Evolutionary conservation across 352 stramenopile species (phyloP).

Genomic region (Pythium angustatum): DNA sequence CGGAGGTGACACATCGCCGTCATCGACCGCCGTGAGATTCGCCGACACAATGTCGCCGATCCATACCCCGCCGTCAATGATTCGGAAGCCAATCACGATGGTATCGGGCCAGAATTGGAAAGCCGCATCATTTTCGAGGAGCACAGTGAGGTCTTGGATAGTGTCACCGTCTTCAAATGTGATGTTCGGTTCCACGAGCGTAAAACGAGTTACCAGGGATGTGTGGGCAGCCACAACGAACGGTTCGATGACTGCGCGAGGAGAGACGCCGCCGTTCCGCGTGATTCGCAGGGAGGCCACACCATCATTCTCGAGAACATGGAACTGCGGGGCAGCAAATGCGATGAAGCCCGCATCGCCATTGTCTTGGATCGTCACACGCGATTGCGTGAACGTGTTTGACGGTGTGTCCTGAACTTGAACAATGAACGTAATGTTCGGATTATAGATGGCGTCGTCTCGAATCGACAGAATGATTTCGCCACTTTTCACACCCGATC

Average conservation of each 20-base stretch:
- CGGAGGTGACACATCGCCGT: slow-evolving; percentile 54
- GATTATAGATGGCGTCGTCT: slow-evolving; percentile 45
- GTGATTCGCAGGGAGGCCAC: slow-evolving; percentile 31
- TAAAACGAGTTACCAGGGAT: slow-evolving; percentile 35
- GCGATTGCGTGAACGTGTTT: slow-evolving; percentile 29
- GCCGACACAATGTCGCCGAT: slow-evolving; percentile 20
- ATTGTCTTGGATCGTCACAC: slow-evolving; percentile 45
- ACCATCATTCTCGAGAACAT: slow-evolving; percentile 38
- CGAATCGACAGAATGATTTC: slow-evolving; percentile 40
- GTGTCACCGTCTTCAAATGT: slow-evolving; percentile 37
- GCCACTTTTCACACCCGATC: slow-evolving; percentile 32
- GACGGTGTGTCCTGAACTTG: slow-evolving; percentile 35
- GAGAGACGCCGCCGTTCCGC: slow-evolving; percentile 33
- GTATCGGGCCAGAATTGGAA: slow-evolving; percentile 49
- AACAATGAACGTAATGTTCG: slow-evolving; percentile 46
- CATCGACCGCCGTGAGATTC: slow-evolving; percentile 48
- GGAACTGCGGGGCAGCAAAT: slow-evolving; percentile 31
- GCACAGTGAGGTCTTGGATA: slow-evolving; percentile 28
- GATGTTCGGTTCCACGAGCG: slow-evolving; percentile 32
- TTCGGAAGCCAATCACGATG: slow-evolving; percentile 40
- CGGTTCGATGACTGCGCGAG: slow-evolving; percentile 32
- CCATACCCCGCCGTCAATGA: slow-evolving; percentile 38
- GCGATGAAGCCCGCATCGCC: slow-evolving; percentile 55
- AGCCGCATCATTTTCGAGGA: slow-evolving; percentile 39
- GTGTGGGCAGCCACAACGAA: slow-evolving; percentile 24